Evolutionary conservation across 306 rosid genomes (phyloP).

Genomic region (Dalbergia oliveri): DNA sequence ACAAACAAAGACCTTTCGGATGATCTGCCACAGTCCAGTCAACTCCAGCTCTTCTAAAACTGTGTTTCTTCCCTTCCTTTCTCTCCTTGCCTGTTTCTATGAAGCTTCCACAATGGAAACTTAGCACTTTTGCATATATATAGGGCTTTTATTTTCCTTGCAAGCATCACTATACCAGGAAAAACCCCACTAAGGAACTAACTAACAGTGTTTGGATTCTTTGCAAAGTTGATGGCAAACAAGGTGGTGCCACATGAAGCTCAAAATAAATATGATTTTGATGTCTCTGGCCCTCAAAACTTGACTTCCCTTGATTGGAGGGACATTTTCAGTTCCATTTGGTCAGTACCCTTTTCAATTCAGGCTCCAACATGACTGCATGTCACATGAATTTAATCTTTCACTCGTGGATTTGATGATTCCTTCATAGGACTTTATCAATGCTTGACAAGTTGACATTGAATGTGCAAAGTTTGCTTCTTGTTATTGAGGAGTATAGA

Average conservation of each 20-base stretch:
- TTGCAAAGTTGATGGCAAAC: conserved; percentile 48
- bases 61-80: neutral
- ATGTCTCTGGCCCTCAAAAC: conserved; percentile 78
- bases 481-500: neutral
- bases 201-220: neutral
- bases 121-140: neutral
- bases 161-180: neutral
- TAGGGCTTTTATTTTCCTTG: neutral
- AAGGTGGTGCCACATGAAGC: conserved; percentile 41
- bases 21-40: neutral
- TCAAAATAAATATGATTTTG: conserved; percentile 70
- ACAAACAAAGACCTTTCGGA: neutral
- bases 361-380: neutral
- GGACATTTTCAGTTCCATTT: conserved; percentile 69
- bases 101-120: neutral
- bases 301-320: conserved; percentile 71
- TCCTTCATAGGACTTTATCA: neutral
- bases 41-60: neutral
- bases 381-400: neutral
- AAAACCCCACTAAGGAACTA: neutral
- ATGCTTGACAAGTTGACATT: neutral
- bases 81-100: neutral
- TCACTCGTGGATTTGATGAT: conserved; percentile 12
- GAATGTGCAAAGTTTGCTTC: neutral
- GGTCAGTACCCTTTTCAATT: conserved; percentile 63